Evolutionary conservation across 345 rosid genomes (phyloP).

Genomic region (Populus nigra): DNA sequence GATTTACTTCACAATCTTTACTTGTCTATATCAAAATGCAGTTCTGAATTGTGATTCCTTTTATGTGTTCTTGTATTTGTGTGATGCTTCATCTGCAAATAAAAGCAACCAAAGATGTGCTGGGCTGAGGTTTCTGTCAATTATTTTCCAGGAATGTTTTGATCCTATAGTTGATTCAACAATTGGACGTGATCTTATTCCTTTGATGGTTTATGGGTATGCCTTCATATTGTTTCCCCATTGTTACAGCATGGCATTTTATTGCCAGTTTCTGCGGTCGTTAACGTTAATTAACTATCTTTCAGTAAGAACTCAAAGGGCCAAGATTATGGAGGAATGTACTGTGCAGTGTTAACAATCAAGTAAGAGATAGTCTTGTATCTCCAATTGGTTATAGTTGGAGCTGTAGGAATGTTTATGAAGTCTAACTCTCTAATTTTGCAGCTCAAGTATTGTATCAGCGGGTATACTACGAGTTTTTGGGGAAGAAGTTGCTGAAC

Average conservation of each 20-base stretch:
- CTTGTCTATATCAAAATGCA: background rate
- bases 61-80: background rate
- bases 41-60: background rate
- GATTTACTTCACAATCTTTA: background rate
- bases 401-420: background rate
- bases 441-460: constrained; percentile 73
- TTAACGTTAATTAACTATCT: constrained; percentile 11
- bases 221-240: constrained; percentile 12
- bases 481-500: constrained; percentile 84
- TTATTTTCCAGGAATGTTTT: constrained; percentile 66
- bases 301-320: constrained; percentile 61
- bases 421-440: constrained; percentile 2
- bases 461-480: constrained; percentile 77
- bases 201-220: constrained; percentile 87
- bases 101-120: background rate
- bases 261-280: background rate
- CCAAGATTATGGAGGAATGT: constrained; percentile 88
- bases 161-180: constrained; percentile 74
- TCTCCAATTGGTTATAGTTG: background rate
- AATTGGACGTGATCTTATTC: constrained; percentile 68
- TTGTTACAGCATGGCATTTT: background rate
- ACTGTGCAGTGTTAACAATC: constrained; percentile 67
- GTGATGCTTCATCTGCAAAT: background rate
- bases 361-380: constrained; percentile 49
- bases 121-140: constrained; percentile 16